These are phyloP conservation scores for Penicillium roqueforti DNA, from an alignment of 495 filamentous ascomycete genomes.

Conservation along the genomic window DNA sequence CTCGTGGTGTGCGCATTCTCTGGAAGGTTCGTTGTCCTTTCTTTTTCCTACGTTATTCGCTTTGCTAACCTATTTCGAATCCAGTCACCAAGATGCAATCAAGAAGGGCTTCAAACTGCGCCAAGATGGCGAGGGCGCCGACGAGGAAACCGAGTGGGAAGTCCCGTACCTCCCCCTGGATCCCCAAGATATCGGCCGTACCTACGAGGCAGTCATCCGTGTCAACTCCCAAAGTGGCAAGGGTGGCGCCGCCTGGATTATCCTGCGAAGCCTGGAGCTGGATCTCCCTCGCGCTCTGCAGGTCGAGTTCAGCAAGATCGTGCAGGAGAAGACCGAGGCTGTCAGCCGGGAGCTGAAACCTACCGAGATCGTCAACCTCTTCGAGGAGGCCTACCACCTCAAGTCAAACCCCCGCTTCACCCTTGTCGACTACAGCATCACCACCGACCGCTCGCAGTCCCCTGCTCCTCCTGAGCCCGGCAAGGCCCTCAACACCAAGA, in stretches of 20 bases:
- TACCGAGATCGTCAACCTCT: constrained; percentile 78
- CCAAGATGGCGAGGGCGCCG: constrained; percentile 51
- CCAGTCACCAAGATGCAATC: constrained; percentile 92
- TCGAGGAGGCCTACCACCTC: constrained; percentile 81
- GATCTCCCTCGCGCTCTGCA: constrained; percentile 92
- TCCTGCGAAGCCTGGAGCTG: constrained; percentile 80
- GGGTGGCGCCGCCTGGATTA: constrained; percentile 92
- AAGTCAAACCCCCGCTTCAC: constrained; percentile 75
- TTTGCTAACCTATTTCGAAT: constrained; percentile 60
- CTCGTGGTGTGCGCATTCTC: constrained; percentile 14
- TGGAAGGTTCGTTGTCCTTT: constrained; percentile 9
- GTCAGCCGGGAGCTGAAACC: constrained; percentile 78
- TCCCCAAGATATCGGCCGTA: constrained; percentile 88
- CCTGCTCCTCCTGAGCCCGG: constrained; percentile 65
- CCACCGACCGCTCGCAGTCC: constrained; percentile 73
- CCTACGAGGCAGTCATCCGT: constrained; percentile 94
- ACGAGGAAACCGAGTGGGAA: constrained; percentile 57
- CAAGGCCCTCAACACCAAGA: constrained; percentile 67
- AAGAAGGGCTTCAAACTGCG: constrained; percentile 89
- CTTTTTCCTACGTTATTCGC: constrained; percentile 32
- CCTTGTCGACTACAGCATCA: constrained; percentile 90
- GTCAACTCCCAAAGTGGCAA: constrained; percentile 97
- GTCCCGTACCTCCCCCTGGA: constrained; percentile 94
- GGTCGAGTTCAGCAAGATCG: constrained; percentile 82
- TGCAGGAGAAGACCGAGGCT: constrained; percentile 71